Conservation (phyloP, 2,329 filamentous ascomycete species). For the Septoria linicola region DNA sequence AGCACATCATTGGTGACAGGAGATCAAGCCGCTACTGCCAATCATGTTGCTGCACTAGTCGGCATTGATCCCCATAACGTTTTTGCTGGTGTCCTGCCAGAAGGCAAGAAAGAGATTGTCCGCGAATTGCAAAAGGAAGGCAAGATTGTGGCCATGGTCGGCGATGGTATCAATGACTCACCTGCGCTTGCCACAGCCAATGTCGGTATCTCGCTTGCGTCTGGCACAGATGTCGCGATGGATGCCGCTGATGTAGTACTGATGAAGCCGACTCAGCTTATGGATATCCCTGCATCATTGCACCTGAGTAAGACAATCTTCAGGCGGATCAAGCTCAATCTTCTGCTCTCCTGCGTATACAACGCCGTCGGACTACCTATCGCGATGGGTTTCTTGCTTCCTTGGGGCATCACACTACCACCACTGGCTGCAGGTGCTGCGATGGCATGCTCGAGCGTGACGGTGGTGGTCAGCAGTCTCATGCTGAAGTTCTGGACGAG, state of each 20-base stretch:
- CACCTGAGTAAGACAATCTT: constrained; percentile 83
- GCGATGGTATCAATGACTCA: constrained; percentile 97
- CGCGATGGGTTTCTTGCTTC: constrained; percentile 93
- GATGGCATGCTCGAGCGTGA: constrained; percentile 89
- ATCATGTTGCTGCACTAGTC: constrained; percentile 77
- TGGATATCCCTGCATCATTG: constrained; percentile 86
- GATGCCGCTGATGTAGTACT: constrained; percentile 95
- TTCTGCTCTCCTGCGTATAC: constrained; percentile 90
- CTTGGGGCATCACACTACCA: constrained; percentile 81
- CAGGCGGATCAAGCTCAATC: constrained; percentile 86
- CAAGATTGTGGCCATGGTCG: constrained; percentile 89
- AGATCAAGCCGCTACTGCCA: constrained; percentile 79
- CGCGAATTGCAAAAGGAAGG: constrained; percentile 71
- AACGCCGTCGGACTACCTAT: constrained; percentile 89
- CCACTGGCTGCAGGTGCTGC: constrained; percentile 93
- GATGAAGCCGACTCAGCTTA: constrained; percentile 87
- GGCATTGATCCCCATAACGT: constrained; percentile 76
- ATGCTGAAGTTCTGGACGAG: constrained; percentile 83
- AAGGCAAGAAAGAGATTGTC: constrained; percentile 87
- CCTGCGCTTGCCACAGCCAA: constrained; percentile 90
- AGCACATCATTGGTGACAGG: constrained; percentile 90
- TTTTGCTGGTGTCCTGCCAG: constrained; percentile 82
- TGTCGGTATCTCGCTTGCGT: constrained; percentile 88
- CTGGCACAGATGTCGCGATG: constrained; percentile 94
- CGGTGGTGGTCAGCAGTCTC: constrained; percentile 80